A percentile compares a stretch with the other conserved stretches of the same genome.
phyloP scores from a whole-genome alignment of 129 eudicot species.

The Silybum marianum region DNA sequence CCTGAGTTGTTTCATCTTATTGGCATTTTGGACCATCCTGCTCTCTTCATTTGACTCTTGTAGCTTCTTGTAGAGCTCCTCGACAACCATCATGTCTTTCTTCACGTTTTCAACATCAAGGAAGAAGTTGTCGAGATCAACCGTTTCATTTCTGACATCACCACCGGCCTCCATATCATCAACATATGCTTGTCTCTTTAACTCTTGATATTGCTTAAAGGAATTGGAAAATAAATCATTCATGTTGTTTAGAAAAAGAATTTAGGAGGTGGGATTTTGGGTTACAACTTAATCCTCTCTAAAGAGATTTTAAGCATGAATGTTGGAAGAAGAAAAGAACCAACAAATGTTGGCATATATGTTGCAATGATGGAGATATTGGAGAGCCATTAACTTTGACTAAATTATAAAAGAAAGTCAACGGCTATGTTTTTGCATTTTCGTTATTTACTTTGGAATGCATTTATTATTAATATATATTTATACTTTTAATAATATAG shows the following conservation, averaged over 20 bases:
- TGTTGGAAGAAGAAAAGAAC: constrained; percentile 59
- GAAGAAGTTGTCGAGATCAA: constrained; percentile 69
- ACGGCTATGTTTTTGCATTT: constrained; percentile 8
- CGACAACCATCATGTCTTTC: constrained; percentile 66
- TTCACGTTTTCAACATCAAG: constrained; percentile 74
- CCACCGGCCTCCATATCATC: constrained; percentile 62
- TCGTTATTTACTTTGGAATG: not conserved
- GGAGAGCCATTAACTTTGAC: constrained; percentile 38
- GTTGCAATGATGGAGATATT: constrained; percentile 12
- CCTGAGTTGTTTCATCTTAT: constrained; percentile 61
- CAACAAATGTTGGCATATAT: constrained; percentile 24
- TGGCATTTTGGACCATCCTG: constrained; percentile 67
- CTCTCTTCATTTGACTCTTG: constrained; percentile 70
- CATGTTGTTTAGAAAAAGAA: constrained; percentile 48
- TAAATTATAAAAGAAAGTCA: constrained; percentile 22
- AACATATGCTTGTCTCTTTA: constrained; percentile 43
- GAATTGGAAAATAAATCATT: constrained; percentile 83
- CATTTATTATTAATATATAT: not conserved
- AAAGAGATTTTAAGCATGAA: not conserved
- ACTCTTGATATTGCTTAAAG: constrained; percentile 55
- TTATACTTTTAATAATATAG: not conserved
- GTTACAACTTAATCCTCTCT: constrained; percentile 36
- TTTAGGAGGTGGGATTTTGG: constrained; percentile 15
- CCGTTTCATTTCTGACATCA: constrained; percentile 35
- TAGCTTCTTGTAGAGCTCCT: constrained; percentile 56